Evolutionary conservation across 441 rosid species (phyloP), one percentile per base, ranked within the genome.

Genomic region (Rhodomyrtus psidioides): DNA sequence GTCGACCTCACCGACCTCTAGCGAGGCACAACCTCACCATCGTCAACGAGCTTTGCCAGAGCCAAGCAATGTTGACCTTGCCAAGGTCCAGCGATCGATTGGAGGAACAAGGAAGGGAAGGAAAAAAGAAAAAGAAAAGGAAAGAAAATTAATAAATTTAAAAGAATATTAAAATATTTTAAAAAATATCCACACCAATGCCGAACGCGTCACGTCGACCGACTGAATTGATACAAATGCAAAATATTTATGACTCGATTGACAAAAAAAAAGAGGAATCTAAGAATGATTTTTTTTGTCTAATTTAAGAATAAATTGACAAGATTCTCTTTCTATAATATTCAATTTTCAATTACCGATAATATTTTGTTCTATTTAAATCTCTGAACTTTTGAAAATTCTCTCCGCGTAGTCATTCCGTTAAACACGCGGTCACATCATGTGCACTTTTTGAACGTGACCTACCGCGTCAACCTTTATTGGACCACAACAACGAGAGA

Each of bases 191-290:
- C 2, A 1, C 0, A 27, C 15, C 7, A 27, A 5, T 1, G 7
- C 7, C 15, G 3, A 0, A 0, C 9, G 7, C 0, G 0, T 9
- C 12, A 46, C n/a, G n/a, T n/a, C n/a, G 1, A 46, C 8, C 1
- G 4, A 12, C 14, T 49, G 13, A 49, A 49, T 49, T 49, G 53
- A 49, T 1, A 12, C 1, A 49, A 49, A 49, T 49, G 1, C 4
- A 10, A 49, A 14, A 14, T 0, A 6, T 59, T 59, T 59, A 59
- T 14, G 34, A 59, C 7, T 59, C 15, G 27, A 59, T 27, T 27
- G 10, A 19, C 0, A 0, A 59, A 4, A n/a, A 4, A 27, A 27
- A 58, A 58, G 0, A 0, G 6, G 4, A 5, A 6, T 42, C 4
- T 34, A 34, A 34, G 34, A 34, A 34, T 34, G 34, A 34, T 34